Conservation (phyloP, 2,329 filamentous ascomycete species). For the Phaeomoniella chlamydospora region DNA sequence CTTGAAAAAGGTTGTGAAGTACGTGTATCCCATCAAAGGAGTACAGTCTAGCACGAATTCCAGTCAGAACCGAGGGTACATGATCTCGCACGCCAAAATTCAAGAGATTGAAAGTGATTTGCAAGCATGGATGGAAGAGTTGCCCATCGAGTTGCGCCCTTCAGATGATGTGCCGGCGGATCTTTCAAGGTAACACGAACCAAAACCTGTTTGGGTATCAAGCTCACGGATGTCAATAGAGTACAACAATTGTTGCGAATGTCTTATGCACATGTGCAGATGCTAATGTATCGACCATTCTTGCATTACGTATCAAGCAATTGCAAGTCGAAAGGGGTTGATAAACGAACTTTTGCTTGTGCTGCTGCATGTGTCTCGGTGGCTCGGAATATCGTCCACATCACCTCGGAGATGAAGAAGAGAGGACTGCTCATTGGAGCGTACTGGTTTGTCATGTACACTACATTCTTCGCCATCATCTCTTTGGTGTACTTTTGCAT, state of each 20-base stretch:
- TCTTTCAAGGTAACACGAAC: constrained; percentile 51
- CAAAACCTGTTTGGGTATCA: constrained; percentile 20
- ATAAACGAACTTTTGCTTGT: constrained; percentile 50
- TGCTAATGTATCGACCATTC: constrained; percentile 51
- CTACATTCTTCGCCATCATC: constrained; percentile 51
- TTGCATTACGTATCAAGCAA: constrained; percentile 46
- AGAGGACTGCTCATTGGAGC: constrained; percentile 45
- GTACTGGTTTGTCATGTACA: constrained; percentile 57
- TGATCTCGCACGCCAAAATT: constrained; percentile 49
- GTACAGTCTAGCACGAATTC: constrained; percentile 16
- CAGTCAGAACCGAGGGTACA: constrained; percentile 38
- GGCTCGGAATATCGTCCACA: constrained; percentile 51
- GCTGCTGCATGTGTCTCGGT: constrained; percentile 52
- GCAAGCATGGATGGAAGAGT: constrained; percentile 46
- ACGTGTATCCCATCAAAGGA: constrained; percentile 49
- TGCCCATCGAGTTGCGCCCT: constrained; percentile 66
- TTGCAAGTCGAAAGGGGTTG: constrained; percentile 34
- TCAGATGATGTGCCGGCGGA: constrained; percentile 62
- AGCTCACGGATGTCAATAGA: constrained; percentile 17
- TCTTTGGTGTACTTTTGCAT: constrained; percentile 50
- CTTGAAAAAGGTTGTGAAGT: constrained; percentile 46
- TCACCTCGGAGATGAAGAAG: constrained; percentile 50
- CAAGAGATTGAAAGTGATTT: constrained; percentile 50
- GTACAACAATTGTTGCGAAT: constrained; percentile 47
- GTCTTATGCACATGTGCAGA: constrained; percentile 49